Base-by-base conservation (phyloP, 306 rosid species). In the Luffa aegyptiaca region DNA sequence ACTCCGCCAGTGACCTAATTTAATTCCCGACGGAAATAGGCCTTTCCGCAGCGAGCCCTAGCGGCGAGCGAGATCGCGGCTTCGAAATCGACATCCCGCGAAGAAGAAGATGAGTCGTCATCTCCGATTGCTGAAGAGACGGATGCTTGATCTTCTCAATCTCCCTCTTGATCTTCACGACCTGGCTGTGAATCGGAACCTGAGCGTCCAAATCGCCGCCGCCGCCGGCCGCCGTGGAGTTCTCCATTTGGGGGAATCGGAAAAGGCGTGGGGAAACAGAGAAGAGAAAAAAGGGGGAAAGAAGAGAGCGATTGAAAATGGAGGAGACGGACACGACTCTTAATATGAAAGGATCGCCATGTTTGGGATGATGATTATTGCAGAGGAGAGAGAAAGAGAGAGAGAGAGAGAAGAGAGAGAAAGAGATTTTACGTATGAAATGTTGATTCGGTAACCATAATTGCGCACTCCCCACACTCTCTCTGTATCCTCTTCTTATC, bases 151-250 rank as follows among this genome's bases (percentile, higher is more conserved):
- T 81, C 74, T 83, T 92, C 90, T 92, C 97, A 0, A 85, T 86
- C 82, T 93, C 98, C 78, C 82, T 71, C 88, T 90, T 93, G n/a
- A 93, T 88, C 81, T 90, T 93, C n/a, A 87, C 84, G 8, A 93
- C 94, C 81, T 92, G 98, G 84, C 81, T 92, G 46, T 93, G 98
- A 85, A 93, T 80, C 18, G 90, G 90, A 55, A 80, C 81, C 1
- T 85, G 84, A 77, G 68, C 57, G 5, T n/a, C 53, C 6, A 3
- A 6, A 41, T 41, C 35, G 48, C 21, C 48, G 16, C 16, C 46
- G 44, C 21, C 21, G 45, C 0, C 0, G 14, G n/a, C 7, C 55
- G 53, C 16, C 75, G 42, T 5, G n/a, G 69, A 0, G 2, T 68
- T 41, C 8, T 41, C 75, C 75, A 69, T 63, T 33, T 63, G 44